A percentile compares a stretch with the other conserved stretches of the same genome.
Conservation (phyloP, 176 grass and related monocot genomes). For the Panicum miliaceum region DNA sequence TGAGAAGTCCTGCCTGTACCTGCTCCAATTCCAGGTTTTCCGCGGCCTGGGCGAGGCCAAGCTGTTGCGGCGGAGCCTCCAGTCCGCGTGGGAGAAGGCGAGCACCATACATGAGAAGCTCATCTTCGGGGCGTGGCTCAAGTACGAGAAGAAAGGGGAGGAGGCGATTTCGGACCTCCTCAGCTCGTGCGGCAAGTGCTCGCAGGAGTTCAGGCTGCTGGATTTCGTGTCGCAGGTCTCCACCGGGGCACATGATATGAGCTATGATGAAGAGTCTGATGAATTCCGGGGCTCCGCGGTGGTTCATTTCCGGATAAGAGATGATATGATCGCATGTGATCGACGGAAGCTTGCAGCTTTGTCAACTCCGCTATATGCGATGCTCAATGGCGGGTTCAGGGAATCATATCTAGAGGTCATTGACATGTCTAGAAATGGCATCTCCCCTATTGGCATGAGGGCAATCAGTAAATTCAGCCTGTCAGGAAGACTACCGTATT, state of each 20-base stretch:
- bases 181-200: constrained; percentile 84
- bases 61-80: constrained; percentile 76
- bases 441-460: constrained; percentile 78
- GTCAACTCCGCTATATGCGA: constrained; percentile 83
- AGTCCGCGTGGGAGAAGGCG: constrained; percentile 88
- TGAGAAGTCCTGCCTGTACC: constrained; percentile 68
- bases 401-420: constrained; percentile 89
- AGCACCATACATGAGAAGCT: constrained; percentile 91
- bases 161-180: constrained; percentile 85
- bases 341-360: constrained; percentile 77
- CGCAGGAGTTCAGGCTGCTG: constrained; percentile 86
- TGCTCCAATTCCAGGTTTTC: constrained; percentile 95
- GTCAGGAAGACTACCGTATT: constrained; percentile 67
- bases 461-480: constrained; percentile 88
- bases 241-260: constrained; percentile 38
- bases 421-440: constrained; percentile 90
- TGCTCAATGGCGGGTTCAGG: constrained; percentile 92
- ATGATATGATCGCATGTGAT: constrained; percentile 86
- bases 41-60: constrained; percentile 83
- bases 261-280: constrained; percentile 32
- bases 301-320: constrained; percentile 76
- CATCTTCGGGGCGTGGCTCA: constrained; percentile 87
- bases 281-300: constrained; percentile 50
- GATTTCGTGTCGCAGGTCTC: constrained; percentile 79
- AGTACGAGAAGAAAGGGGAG: constrained; percentile 93